These are phyloP conservation scores for Paecilomyces dactylethromorphus DNA, from an alignment of 2,329 filamentous ascomycete genomes.

Conservation along the genomic window DNA sequence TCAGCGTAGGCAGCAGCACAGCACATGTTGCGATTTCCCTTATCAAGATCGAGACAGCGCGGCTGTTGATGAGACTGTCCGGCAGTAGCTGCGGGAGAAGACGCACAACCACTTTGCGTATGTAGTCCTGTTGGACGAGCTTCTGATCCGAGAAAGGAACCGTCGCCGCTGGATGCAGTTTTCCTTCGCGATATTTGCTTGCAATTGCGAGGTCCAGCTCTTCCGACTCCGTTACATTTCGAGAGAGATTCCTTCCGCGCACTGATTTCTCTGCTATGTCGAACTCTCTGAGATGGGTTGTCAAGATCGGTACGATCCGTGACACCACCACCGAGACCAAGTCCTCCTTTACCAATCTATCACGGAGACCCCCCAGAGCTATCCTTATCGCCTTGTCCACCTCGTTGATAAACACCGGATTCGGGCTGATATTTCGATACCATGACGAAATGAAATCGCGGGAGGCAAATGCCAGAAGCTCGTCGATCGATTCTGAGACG, in stretches of 20 bases:
- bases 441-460: conserved; percentile 82
- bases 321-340: conserved; percentile 77
- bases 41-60: conserved; percentile 71
- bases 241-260: conserved; percentile 78
- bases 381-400: conserved; percentile 73
- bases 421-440: conserved; percentile 81
- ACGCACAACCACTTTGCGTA: conserved; percentile 66
- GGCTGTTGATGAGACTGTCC: conserved; percentile 65
- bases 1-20: conserved; percentile 75
- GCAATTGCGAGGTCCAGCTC: conserved; percentile 94
- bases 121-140: conserved; percentile 77
- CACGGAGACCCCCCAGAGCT: conserved; percentile 64
- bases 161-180: conserved; percentile 78
- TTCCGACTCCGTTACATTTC: conserved; percentile 89
- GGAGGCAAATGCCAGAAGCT: conserved; percentile 67
- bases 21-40: conserved; percentile 89
- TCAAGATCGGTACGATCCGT: conserved; percentile 79
- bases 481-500: conserved; percentile 74
- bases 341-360: conserved; percentile 69
- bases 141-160: conserved; percentile 79
- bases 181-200: conserved; percentile 84
- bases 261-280: conserved; percentile 83
- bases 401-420: conserved; percentile 74
- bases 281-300: conserved; percentile 81
- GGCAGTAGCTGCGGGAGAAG: conserved; percentile 72